These are phyloP conservation scores for Geosmithia putterillii DNA, from an alignment of 2,329 filamentous ascomycete species.

Conservation along the genomic window DNA sequence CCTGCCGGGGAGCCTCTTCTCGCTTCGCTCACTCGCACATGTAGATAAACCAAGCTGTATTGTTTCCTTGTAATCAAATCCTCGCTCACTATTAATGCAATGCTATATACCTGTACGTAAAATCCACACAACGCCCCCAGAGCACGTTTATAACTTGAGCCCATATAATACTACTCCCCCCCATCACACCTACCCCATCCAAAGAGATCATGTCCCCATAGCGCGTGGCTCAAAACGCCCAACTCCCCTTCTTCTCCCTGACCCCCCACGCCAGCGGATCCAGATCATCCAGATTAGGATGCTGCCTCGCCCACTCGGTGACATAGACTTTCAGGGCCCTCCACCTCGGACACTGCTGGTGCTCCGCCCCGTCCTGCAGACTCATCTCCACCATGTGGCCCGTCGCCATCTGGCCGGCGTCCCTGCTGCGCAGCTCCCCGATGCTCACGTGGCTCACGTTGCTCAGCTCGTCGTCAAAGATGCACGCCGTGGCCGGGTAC, in stretches of 20 bases:
- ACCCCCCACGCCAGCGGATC: slow-evolving; percentile 56
- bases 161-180: no score
- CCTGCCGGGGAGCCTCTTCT: no score
- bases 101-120: no score
- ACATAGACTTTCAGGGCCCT: slow-evolving; percentile 74
- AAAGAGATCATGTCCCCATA: not conserved
- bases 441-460: slow-evolving; percentile 65
- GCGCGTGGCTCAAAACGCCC: slow-evolving; percentile 60
- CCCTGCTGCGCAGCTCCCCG: slow-evolving; percentile 58
- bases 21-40: no score
- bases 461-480: slow-evolving; percentile 74
- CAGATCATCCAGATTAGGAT: slow-evolving; percentile 57
- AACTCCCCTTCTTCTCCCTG: slow-evolving; percentile 54
- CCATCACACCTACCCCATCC: not conserved
- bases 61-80: no score
- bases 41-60: no score
- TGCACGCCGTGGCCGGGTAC: slow-evolving; percentile 73
- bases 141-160: no score
- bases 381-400: slow-evolving; percentile 60
- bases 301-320: slow-evolving; percentile 78
- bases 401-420: slow-evolving; percentile 46
- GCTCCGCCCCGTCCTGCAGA: slow-evolving; percentile 25
- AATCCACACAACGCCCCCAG: no score
- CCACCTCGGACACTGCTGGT: slow-evolving; percentile 60
- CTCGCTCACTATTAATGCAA: no score